Evolutionary conservation across 1,284 basidiomycete species (phyloP).

Genomic region (Ustilago esculenta): DNA sequence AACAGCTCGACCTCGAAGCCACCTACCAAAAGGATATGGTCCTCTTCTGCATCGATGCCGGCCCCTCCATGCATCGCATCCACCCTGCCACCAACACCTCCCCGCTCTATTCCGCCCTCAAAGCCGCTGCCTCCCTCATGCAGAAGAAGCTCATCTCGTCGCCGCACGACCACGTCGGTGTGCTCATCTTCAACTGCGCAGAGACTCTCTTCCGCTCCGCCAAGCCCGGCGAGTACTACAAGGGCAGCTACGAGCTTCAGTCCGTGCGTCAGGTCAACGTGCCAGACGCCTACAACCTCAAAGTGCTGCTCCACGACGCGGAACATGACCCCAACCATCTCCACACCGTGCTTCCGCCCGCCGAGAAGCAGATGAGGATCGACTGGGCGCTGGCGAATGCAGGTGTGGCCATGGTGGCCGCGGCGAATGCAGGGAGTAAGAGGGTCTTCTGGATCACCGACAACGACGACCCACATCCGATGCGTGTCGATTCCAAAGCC

Average conservation of each 20-base stretch:
- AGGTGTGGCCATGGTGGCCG: slow-evolving; percentile 70
- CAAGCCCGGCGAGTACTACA: slow-evolving; percentile 71
- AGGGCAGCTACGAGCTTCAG: slow-evolving; percentile 79
- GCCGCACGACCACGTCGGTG: slow-evolving; percentile 86
- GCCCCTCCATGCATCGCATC: slow-evolving; percentile 80
- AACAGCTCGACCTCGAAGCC: slow-evolving; percentile 44
- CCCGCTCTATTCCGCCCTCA: slow-evolving; percentile 73
- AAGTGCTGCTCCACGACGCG: slow-evolving; percentile 72
- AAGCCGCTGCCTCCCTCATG: slow-evolving; percentile 83
- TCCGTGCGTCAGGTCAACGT: slow-evolving; percentile 81
- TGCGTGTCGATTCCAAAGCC: slow-evolving; percentile 68
- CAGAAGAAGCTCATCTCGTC: slow-evolving; percentile 88
- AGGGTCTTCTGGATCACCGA: slow-evolving; percentile 93
- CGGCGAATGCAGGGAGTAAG: slow-evolving; percentile 84
- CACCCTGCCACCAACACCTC: slow-evolving; percentile 52
- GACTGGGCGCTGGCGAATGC: slow-evolving; percentile 74
- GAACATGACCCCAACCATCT: slow-evolving; percentile 63
- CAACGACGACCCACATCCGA: slow-evolving; percentile 75
- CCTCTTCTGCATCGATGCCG: slow-evolving; percentile 92
- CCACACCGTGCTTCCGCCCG: slow-evolving; percentile 53
- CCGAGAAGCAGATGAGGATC: slow-evolving; percentile 71
- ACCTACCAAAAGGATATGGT: slow-evolving; percentile 58
- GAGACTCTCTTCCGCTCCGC: slow-evolving; percentile 49
- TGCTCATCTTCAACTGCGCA: slow-evolving; percentile 91
- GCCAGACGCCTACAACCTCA: slow-evolving; percentile 69